phyloP scores from a whole-genome alignment of 108 stramenopile species.

The Bacterosira constricta region DNA sequence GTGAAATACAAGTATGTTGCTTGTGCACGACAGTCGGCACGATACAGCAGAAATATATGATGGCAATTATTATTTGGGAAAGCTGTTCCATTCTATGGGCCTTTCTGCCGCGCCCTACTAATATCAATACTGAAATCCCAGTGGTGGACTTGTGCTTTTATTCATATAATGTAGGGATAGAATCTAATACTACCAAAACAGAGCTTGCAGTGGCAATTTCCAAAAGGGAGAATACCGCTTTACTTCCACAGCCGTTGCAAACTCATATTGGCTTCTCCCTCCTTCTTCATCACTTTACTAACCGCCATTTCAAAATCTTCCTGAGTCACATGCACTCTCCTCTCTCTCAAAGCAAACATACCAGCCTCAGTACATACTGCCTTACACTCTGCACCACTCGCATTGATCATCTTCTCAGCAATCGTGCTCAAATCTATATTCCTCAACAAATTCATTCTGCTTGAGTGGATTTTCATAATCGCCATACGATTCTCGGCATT shows the following conservation, averaged over 20 bases:
- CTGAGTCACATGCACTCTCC: constrained; percentile 99
- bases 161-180: not conserved
- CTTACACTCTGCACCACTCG: constrained; percentile 99
- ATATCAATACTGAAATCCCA: too few species aligned
- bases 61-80: not conserved
- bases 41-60: too few species aligned
- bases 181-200: too few species aligned
- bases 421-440: constrained; percentile 93
- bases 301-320: constrained; percentile 99
- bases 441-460: constrained; percentile 97
- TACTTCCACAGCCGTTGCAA: constrained; percentile 99
- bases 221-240: not conserved
- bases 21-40: too few species aligned
- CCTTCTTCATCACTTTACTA: constrained; percentile 99
- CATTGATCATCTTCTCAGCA: constrained; percentile 95
- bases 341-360: constrained; percentile 99
- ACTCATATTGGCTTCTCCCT: constrained; percentile 93
- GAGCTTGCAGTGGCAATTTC: too few species aligned
- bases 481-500: constrained; percentile 87
- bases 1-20: too few species aligned
- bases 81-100: too few species aligned
- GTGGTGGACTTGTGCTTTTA: not conserved
- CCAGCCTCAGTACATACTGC: constrained; percentile 99
- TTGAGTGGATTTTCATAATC: constrained; percentile 95
- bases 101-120: too few species aligned